phyloP scores from a whole-genome alignment of 2,329 filamentous ascomycete species.

The Leptographium procerum region DNA sequence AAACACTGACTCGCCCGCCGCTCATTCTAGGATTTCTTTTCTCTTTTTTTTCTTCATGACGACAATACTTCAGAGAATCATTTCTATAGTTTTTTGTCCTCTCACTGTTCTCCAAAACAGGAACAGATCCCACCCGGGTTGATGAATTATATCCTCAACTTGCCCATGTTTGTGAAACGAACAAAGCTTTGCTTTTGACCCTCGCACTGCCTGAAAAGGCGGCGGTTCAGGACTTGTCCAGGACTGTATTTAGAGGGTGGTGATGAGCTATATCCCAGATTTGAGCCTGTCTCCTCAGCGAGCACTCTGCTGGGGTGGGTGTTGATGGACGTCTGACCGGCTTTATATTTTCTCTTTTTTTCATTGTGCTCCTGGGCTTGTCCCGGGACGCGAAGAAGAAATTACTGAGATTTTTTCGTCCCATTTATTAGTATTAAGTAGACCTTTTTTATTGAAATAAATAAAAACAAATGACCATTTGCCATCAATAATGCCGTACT shows the following conservation, averaged over 20 bases:
- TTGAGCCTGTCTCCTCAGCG: constrained; percentile 53
- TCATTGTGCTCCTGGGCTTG: constrained; percentile 40
- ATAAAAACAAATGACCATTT: too few relatives aligned
- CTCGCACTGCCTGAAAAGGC: constrained; percentile 50
- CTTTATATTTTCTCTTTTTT: constrained; percentile 45
- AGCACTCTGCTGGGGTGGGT: constrained; percentile 69
- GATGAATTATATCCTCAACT: constrained; percentile 75
- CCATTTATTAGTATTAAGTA: too few relatives aligned
- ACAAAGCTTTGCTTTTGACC: constrained; percentile 54
- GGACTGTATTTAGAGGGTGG: constrained; percentile 69
- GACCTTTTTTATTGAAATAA: not conserved
- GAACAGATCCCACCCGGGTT: constrained; percentile 91
- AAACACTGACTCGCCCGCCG: constrained; percentile 20
- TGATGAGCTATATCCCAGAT: constrained; percentile 86
- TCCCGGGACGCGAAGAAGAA: constrained; percentile 42
- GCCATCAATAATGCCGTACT: too few relatives aligned
- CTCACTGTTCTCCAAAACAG: constrained; percentile 88
- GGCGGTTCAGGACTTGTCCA: constrained; percentile 29
- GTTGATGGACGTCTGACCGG: constrained; percentile 86
- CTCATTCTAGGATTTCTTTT: constrained; percentile 23
- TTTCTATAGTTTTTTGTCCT: constrained; percentile 95
- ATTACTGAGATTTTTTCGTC: not conserved
- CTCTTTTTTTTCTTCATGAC: constrained; percentile 44
- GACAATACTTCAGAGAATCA: constrained; percentile 73
- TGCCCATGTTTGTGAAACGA: constrained; percentile 11